A percentile compares a stretch with the other conserved stretches of the same genome.
phyloP scores from a whole-genome alignment of 2,329 filamentous ascomycete genomes.

The Meredithiella fracta region DNA sequence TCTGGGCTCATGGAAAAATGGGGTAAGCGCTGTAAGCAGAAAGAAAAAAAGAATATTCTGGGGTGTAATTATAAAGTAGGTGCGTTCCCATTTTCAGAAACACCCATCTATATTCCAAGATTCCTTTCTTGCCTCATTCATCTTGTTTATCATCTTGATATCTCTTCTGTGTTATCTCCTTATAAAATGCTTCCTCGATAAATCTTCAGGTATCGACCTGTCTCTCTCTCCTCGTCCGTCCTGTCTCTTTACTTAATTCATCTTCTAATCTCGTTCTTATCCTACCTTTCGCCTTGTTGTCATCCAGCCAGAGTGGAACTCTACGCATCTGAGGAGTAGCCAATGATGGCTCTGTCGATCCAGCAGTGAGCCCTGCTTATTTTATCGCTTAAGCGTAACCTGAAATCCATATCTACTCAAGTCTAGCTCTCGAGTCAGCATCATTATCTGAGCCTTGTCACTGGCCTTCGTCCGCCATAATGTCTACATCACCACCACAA shows the following conservation, averaged over 20 bases:
- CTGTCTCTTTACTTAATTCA: no score
- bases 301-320: background rate
- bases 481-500: background rate
- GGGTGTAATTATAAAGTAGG: no score
- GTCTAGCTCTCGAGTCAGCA: background rate
- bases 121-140: background rate
- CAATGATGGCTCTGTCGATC: background rate
- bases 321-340: background rate
- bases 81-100: no score
- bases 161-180: background rate
- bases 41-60: no score
- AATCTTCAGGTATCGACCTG: background rate
- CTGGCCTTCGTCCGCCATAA: background rate
- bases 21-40: no score
- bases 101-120: background rate
- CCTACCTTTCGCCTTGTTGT: background rate
- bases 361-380: background rate
- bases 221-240: background rate
- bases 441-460: background rate
- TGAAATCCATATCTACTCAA: background rate
- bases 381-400: background rate
- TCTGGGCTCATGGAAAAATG: no score
- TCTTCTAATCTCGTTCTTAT: no score
- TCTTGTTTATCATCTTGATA: background rate
- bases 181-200: background rate